Evolutionary conservation across 2,329 filamentous ascomycete species (phyloP).

Genomic region (Metarhizium robertsii): DNA sequence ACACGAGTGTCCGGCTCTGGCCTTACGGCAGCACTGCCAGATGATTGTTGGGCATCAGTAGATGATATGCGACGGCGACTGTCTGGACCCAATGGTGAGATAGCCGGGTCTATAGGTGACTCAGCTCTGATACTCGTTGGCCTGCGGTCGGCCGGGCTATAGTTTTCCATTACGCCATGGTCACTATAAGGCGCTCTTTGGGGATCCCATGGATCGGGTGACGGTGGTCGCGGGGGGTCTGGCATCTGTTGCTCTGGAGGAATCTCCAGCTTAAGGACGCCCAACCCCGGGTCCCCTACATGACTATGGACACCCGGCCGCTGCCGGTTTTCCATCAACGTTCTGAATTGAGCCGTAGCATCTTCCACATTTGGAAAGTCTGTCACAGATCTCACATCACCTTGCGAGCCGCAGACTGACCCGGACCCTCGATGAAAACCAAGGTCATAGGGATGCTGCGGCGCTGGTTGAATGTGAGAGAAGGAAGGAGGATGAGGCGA

Average conservation of each 20-base stretch:
- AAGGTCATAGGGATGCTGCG: background rate
- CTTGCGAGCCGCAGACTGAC: slow-evolving; percentile 4
- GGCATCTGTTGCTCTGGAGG: slow-evolving; percentile 12
- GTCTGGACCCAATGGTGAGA: slow-evolving; percentile 5
- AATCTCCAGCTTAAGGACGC: background rate
- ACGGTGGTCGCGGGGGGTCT: slow-evolving; percentile 26
- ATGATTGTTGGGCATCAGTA: background rate
- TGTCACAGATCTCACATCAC: slow-evolving; percentile 1
- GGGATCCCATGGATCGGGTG: slow-evolving; percentile 34
- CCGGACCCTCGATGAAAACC: background rate
- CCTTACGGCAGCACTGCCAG: slow-evolving; percentile 1
- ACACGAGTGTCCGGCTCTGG: slow-evolving; percentile 6
- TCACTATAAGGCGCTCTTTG: slow-evolving; percentile 13
- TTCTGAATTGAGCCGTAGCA: slow-evolving; percentile 19
- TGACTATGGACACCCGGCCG: background rate
- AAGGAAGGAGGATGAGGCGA: slow-evolving; percentile 10
- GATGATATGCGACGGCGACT: background rate
- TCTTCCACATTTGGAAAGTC: slow-evolving; percentile 14
- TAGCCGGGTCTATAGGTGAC: slow-evolving; percentile 10
- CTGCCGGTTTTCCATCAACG: slow-evolving; percentile 12
- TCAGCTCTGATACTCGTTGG: slow-evolving; percentile 5
- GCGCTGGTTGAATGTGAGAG: slow-evolving; percentile 5
- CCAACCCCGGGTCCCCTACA: background rate
- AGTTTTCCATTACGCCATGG: slow-evolving; percentile 12
- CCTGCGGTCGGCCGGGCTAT: slow-evolving; percentile 13